Evolutionary conservation across 768 basidiomycete species (phyloP).

Genomic region (Epithele typhae): DNA sequence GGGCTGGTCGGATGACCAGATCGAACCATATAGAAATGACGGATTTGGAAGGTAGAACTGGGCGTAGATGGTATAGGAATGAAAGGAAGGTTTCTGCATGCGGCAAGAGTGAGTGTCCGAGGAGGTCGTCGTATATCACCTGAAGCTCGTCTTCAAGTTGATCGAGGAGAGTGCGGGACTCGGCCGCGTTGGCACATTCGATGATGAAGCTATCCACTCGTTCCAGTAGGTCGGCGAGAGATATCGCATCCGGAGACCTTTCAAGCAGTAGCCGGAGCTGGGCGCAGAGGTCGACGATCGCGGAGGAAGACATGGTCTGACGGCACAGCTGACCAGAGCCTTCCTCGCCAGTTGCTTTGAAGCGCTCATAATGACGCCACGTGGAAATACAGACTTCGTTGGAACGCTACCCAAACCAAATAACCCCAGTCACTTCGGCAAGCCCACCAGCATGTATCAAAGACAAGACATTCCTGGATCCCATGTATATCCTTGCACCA

Average conservation of each 20-base stretch:
- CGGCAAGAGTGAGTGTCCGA: slow-evolving; percentile 57
- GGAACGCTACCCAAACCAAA: no score
- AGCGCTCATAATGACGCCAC: no score
- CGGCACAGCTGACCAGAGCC: no score
- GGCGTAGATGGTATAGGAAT: slow-evolving; percentile 57
- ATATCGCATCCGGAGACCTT: slow-evolving; percentile 43
- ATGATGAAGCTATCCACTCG: slow-evolving; percentile 53
- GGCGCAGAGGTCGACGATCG: slow-evolving; percentile 38
- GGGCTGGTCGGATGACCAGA: slow-evolving; percentile 68
- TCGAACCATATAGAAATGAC: slow-evolving; percentile 82
- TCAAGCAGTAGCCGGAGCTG: slow-evolving; percentile 59
- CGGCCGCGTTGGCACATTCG: slow-evolving; percentile 43
- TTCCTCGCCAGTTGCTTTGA: no score
- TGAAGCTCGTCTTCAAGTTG: slow-evolving; percentile 68
- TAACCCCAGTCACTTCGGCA: no score
- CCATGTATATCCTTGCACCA: no score
- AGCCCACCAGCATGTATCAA: no score
- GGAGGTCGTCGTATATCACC: slow-evolving; percentile 52
- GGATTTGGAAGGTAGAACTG: slow-evolving; percentile 58
- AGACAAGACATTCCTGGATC: no score
- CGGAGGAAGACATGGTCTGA: slow-evolving; percentile 18
- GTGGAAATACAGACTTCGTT: no score
- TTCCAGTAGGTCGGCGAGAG: slow-evolving; percentile 45
- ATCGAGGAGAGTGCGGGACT: slow-evolving; percentile 37
- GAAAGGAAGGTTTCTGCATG: slow-evolving; percentile 67